Evolutionary conservation across 2,329 filamentous ascomycete genomes (phyloP).

Genomic region (Tothia fuscella): DNA sequence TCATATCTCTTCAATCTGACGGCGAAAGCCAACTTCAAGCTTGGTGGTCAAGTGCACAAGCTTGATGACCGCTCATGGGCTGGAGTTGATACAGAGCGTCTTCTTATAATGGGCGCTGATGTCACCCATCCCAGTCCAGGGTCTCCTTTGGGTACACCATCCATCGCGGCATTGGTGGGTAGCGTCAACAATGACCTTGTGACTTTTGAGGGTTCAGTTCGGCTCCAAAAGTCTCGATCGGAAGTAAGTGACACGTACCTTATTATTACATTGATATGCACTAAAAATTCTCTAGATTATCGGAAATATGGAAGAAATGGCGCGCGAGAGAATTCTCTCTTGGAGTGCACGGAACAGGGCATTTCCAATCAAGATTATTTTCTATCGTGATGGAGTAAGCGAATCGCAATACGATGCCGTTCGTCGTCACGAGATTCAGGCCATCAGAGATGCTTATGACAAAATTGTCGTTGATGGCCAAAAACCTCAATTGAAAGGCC

Average conservation of each 20-base stretch:
- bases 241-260: background rate
- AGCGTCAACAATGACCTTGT: slow-evolving; percentile 22
- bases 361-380: slow-evolving; percentile 15
- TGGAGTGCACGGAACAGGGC: slow-evolving; percentile 8
- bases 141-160: slow-evolving; percentile 20
- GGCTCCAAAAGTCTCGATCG: background rate
- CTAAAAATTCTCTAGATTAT: slow-evolving; percentile 3
- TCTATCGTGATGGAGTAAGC: slow-evolving; percentile 21
- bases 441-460: background rate
- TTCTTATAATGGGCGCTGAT: slow-evolving; percentile 32
- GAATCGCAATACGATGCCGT: slow-evolving; percentile 27
- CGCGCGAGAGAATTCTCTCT: slow-evolving; percentile 13
- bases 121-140: slow-evolving; percentile 27
- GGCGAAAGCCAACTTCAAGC: background rate
- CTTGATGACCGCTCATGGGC: background rate
- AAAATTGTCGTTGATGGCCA: slow-evolving; percentile 7
- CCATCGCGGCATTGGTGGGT: slow-evolving; percentile 31
- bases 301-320: slow-evolving; percentile 12
- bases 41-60: slow-evolving; percentile 15
- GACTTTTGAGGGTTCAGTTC: slow-evolving; percentile 15
- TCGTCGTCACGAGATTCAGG: background rate
- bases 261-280: background rate
- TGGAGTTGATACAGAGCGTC: slow-evolving; percentile 13
- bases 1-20: background rate
- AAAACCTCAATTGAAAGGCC: too few species aligned